Conservation (phyloP, 2,329 filamentous ascomycete species). For the Dactylellina drechsleri region DNA sequence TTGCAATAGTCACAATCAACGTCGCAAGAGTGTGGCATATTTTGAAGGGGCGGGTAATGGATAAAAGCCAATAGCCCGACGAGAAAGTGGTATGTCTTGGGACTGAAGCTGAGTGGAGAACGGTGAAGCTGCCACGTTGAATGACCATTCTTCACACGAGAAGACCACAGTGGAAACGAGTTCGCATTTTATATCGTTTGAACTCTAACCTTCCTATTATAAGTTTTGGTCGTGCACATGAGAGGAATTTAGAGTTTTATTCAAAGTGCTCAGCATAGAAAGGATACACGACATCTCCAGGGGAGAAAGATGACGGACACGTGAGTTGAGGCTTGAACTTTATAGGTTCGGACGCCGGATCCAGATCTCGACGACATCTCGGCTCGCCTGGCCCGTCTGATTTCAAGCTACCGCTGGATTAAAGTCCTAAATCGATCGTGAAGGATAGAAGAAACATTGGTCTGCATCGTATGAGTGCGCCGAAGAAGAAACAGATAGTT, state of each 20-base stretch:
- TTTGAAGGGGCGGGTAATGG: not conserved
- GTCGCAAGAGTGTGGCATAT: constrained; percentile 36
- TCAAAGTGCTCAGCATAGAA: constrained; percentile 18
- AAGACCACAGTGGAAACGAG: constrained; percentile 45
- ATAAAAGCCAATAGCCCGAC: not conserved
- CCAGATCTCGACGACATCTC: constrained; percentile 1
- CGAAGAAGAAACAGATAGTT: not conserved
- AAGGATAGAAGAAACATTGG: too few relatives aligned
- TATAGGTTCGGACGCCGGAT: not conserved
- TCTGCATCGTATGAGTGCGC: too few relatives aligned
- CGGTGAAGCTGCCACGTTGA: constrained; percentile 23
- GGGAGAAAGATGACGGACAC: constrained; percentile 20
- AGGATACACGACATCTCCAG: not conserved
- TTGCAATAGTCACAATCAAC: constrained; percentile 43
- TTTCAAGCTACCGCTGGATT: too few relatives aligned
- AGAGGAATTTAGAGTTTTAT: constrained; percentile 47
- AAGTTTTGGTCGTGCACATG: not conserved
- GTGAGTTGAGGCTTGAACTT: not conserved
- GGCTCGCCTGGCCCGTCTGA: not conserved
- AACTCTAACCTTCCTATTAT: constrained; percentile 23
- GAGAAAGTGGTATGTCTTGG: not conserved
- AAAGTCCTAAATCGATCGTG: too few relatives aligned
- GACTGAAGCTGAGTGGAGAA: not conserved
- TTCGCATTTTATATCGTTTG: constrained; percentile 42
- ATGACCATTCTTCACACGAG: constrained; percentile 24